Evolutionary conservation across 306 rosid genomes (phyloP), one percentile per base, ranked within the genome.

Genomic region (Cicer judaicum): DNA sequence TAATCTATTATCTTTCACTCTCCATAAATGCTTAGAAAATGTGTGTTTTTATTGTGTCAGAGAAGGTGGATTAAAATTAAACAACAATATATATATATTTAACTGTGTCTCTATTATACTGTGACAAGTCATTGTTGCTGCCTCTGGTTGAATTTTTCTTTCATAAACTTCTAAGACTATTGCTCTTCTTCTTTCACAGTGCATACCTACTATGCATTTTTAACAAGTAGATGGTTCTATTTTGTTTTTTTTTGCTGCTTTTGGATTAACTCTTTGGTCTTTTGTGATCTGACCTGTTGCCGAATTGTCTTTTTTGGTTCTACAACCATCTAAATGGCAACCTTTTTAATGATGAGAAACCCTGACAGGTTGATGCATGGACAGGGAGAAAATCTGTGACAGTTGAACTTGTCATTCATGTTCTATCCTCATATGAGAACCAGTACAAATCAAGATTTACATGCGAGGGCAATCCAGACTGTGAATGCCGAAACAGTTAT

Each of bases 351-450:
- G 14, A 68, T 47, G 64, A 69, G 44, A 77, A 64, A 41, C 15
- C 62, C 68, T 78, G 46, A 56, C 81, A 78, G 76, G 70, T 68
- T 77, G 70, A 16, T 68, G 70, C 11, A 7, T 39, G 76, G 48
- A 68, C 46, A 38, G 46, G 5, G 9, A 69, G 70, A 64, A 36
- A 68, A 59, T 69, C 12, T 48, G 70, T 78, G 70, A 78, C 16
- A 1, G 7, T 46, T 18, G 70, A 68, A 68, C 54, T 55, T 67
- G 55, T 18, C 54, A 38, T 46, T 68, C 63, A 18, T 14, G 34
- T 48, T 60, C 38, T 18, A 69, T 61, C 59, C 52, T 63, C 64
- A 60, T 40, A 19, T 16, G 16, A 39, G 44, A 47, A 59, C 53
- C 54, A 49, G 54, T 68, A 62, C 44, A 55, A 77, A 41, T 77